Evolutionary conservation across 768 basidiomycete genomes (phyloP).

Genomic region (Glaciozyma martinii): DNA sequence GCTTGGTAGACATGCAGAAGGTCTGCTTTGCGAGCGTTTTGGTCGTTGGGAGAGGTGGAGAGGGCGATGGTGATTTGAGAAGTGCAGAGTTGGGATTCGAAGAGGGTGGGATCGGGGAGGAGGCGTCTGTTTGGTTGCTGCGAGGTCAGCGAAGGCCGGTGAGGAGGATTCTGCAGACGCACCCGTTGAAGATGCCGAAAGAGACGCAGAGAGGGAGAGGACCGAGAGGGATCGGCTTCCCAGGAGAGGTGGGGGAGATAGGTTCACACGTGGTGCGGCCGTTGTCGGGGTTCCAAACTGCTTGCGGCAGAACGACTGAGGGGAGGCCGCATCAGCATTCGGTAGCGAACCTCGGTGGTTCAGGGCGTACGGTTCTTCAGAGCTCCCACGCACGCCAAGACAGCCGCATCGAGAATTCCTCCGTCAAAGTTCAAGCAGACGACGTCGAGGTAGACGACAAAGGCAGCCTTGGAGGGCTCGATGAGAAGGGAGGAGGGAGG

Average conservation of each 20-base stretch:
- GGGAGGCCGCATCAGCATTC: conserved; percentile 53
- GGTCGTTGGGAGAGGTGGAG: conserved; percentile 42
- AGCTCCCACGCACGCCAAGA: conserved; percentile 79
- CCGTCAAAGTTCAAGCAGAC: conserved; percentile 97
- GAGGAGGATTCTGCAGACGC: conserved; percentile 36
- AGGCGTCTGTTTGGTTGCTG: conserved; percentile 42
- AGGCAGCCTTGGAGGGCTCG: conserved; percentile 65
- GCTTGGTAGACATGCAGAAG: conserved; percentile 44
- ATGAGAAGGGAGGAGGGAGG: conserved; percentile 67
- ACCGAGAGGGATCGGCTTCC: conserved; percentile 47
- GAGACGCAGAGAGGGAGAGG: conserved; percentile 47
- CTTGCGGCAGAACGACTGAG: conserved; percentile 13
- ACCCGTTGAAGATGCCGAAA: conserved; percentile 80
- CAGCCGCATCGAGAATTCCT: conserved; percentile 81
- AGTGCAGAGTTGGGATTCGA: conserved; percentile 78
- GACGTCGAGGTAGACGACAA: conserved; percentile 91
- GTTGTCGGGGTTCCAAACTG: conserved; percentile 15
- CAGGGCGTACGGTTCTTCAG: conserved; percentile 51
- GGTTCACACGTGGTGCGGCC: conserved; percentile 14
- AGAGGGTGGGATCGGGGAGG: conserved; percentile 75
- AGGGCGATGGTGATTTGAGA: conserved; percentile 59
- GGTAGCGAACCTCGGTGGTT: conserved; percentile 42
- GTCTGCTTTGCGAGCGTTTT: conserved; percentile 47
- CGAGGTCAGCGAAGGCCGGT: neutral
- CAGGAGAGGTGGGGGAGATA: conserved; percentile 34